phyloP scores from a whole-genome alignment of 2,329 filamentous ascomycete genomes.

The Onygenales sp. region DNA sequence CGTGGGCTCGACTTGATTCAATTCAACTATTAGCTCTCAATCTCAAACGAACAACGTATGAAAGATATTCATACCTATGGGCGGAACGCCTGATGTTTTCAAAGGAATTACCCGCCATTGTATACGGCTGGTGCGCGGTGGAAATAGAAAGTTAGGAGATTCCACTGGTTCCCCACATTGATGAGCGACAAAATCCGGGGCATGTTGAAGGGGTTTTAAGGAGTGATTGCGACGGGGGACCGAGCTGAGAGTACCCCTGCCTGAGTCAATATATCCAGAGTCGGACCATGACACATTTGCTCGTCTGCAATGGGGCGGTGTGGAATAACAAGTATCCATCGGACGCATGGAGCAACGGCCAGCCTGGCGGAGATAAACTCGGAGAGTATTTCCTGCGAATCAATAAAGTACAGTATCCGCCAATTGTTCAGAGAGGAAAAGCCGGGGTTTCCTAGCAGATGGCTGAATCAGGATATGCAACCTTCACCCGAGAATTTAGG shows the following conservation, averaged over 20 bases:
- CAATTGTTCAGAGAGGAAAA: too few species aligned
- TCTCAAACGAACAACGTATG: neutral
- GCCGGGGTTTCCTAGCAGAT: too few species aligned
- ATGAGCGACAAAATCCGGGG: neutral
- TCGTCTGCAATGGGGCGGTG: too few species aligned
- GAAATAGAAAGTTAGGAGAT: neutral
- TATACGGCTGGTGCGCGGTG: neutral
- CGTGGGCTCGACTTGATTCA: conserved; percentile 42
- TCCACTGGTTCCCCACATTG: neutral
- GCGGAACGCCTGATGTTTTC: conserved; percentile 3
- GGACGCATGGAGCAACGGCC: too few species aligned
- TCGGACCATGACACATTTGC: neutral
- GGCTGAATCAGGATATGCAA: too few species aligned
- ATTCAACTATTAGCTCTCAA: conserved; percentile 5
- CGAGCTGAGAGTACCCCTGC: neutral
- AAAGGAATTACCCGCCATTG: neutral
- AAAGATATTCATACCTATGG: conserved; percentile 8
- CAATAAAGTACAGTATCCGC: too few species aligned
- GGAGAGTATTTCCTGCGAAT: too few species aligned
- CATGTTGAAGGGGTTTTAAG: neutral
- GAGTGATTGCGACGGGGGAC: neutral
- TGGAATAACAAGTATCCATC: too few species aligned
- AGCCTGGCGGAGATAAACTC: too few species aligned
- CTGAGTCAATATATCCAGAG: neutral
- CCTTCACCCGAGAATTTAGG: too few species aligned